Conservation (phyloP, 2,329 filamentous ascomycete genomes). For the Colletotrichum chlorophyti region DNA sequence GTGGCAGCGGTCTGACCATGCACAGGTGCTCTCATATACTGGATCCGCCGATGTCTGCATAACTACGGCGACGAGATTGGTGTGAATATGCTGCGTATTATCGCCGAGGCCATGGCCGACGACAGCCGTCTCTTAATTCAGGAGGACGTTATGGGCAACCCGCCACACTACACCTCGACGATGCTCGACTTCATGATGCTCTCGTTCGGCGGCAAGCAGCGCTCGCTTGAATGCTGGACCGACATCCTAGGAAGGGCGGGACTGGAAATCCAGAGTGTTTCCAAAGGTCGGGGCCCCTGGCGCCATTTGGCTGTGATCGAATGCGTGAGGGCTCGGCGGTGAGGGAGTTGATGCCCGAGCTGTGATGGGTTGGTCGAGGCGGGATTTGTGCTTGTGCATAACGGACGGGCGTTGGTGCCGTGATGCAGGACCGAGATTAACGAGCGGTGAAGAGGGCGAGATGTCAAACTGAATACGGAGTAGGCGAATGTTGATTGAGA, state of each 20-base stretch:
- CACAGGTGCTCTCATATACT: constrained; percentile 43
- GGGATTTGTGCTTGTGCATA: background rate
- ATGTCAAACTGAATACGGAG: no score
- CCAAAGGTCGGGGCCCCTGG: constrained; percentile 24
- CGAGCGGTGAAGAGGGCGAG: background rate
- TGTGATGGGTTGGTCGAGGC: background rate
- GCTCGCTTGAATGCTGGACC: constrained; percentile 35
- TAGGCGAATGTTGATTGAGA: no score
- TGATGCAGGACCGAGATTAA: background rate
- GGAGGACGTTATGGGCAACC: constrained; percentile 38
- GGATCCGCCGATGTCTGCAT: constrained; percentile 45
- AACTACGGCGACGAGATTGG: constrained; percentile 43
- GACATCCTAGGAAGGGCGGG: constrained; percentile 34
- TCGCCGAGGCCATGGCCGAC: constrained; percentile 37
- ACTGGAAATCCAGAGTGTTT: constrained; percentile 35
- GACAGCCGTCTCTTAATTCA: constrained; percentile 43
- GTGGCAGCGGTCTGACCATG: background rate
- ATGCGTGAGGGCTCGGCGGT: constrained; percentile 23
- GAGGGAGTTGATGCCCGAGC: background rate
- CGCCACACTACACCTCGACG: constrained; percentile 33
- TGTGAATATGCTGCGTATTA: constrained; percentile 38
- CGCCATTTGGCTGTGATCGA: constrained; percentile 31
- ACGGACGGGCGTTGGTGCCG: background rate
- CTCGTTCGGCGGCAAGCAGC: constrained; percentile 41
- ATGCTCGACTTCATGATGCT: constrained; percentile 41